Evolutionary conservation across 1,284 basidiomycete species (phyloP).

Genomic region (Porogramme epimiltina): DNA sequence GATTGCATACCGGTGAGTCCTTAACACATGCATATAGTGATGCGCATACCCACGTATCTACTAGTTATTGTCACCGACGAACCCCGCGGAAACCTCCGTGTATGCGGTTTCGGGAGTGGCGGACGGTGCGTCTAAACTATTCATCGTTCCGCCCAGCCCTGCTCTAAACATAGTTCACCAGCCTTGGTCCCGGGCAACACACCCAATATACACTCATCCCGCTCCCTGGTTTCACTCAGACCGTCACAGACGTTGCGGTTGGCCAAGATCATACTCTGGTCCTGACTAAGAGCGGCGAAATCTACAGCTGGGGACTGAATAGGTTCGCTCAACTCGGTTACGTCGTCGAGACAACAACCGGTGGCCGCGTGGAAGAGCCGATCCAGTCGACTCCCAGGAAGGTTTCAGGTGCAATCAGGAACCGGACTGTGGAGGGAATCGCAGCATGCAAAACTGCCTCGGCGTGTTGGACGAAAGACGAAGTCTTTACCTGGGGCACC

Average conservation of each 20-base stretch:
- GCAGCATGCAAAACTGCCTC: conserved; percentile 89
- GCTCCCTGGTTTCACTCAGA: conserved; percentile 60
- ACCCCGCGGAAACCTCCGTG: conserved; percentile 67
- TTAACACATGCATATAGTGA: background rate
- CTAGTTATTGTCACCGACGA: conserved; percentile 77
- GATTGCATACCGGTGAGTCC: conserved; percentile 68
- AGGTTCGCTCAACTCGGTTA: conserved; percentile 91
- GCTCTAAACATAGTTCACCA: conserved; percentile 25
- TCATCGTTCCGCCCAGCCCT: background rate
- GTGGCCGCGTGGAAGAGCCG: conserved; percentile 32
- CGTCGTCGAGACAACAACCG: conserved; percentile 60
- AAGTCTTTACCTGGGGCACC: conserved; percentile 96
- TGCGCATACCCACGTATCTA: background rate
- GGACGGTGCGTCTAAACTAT: conserved; percentile 55
- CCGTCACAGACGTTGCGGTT: conserved; percentile 63
- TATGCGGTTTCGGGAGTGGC: conserved; percentile 87
- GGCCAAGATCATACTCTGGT: conserved; percentile 95
- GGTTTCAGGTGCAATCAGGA: conserved; percentile 79
- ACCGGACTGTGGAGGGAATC: conserved; percentile 79
- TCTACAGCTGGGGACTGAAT: conserved; percentile 91
- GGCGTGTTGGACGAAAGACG: conserved; percentile 85
- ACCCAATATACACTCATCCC: conserved; percentile 77
- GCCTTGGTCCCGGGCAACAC: conserved; percentile 77
- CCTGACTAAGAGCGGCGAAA: conserved; percentile 79
- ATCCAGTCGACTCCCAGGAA: conserved; percentile 81